Percentiles rank a stretch among this genome's conserved stretches.
Evolutionary conservation across 2,329 filamentous ascomycete species (phyloP).

Genomic region (Ceratocystis cubensis): DNA sequence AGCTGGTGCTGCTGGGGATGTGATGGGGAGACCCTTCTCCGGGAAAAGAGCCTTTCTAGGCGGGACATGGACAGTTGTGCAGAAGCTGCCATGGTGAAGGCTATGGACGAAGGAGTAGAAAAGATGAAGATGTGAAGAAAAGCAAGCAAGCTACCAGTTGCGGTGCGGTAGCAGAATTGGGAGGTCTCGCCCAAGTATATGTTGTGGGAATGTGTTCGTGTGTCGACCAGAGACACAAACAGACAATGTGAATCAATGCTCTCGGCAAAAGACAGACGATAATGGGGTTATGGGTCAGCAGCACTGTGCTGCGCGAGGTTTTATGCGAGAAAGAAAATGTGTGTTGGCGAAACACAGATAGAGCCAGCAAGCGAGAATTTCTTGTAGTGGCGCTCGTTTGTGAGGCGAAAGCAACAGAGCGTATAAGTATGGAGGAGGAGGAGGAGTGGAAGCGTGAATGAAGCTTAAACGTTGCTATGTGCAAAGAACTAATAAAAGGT

Average conservation of each 20-base stretch:
- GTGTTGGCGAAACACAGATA: not conserved
- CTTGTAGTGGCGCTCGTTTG: conserved; percentile 2
- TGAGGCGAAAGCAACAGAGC: not conserved
- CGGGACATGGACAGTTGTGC: conserved; percentile 23
- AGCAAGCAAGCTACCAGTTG: not conserved
- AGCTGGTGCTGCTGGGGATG: conserved; percentile 16
- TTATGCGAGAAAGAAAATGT: too few species aligned
- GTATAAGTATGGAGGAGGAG: not conserved
- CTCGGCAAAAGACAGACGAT: not conserved
- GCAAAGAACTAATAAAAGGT: conserved; percentile 4
- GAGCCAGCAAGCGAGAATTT: not conserved
- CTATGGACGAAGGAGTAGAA: not conserved
- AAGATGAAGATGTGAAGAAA: not conserved
- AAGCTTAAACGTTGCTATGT: not conserved
- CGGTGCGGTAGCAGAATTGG: not conserved
- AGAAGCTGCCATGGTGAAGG: conserved; percentile 12
- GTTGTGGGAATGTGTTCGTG: not conserved
- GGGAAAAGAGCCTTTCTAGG: conserved; percentile 41
- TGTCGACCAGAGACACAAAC: not conserved
- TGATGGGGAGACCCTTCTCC: conserved; percentile 29
- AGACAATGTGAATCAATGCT: conserved; percentile 1
- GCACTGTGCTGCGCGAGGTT: too few species aligned
- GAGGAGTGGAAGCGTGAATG: conserved; percentile 1
- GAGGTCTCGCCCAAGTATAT: not conserved
- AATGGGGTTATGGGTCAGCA: not conserved